Conservation (phyloP, 371 early-diverging fungal species). For the Mucor indicus region DNA sequence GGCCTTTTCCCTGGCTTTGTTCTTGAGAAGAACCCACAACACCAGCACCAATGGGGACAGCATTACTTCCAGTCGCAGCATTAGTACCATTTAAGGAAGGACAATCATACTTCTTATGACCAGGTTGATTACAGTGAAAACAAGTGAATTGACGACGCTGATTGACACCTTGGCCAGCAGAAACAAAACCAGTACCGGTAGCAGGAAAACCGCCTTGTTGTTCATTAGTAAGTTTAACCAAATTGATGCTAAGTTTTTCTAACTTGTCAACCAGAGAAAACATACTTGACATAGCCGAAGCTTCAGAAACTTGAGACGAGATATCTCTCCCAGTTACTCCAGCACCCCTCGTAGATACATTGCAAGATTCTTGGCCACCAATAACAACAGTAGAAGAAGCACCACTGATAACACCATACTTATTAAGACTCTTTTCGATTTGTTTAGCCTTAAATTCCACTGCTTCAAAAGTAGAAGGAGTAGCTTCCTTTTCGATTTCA, state of each 20-base stretch:
- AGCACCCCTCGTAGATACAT: no score
- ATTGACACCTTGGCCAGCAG: no score
- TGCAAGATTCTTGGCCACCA: neutral
- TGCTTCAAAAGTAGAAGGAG: neutral
- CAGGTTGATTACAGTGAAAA: neutral
- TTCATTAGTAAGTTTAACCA: no score
- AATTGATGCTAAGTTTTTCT: slow-evolving; percentile 8
- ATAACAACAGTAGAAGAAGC: neutral
- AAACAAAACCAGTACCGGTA: no score
- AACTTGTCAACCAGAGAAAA: neutral
- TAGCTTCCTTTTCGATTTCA: slow-evolving; percentile 7
- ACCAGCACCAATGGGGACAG: neutral
- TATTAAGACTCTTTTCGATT: neutral
- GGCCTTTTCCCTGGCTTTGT: slow-evolving; percentile 10
- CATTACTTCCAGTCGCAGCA: neutral
- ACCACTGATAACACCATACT: neutral
- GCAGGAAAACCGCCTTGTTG: no score
- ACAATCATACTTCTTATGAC: neutral
- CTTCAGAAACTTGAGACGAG: neutral
- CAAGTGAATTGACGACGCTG: neutral
- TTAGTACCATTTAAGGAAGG: neutral
- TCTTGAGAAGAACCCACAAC: no score
- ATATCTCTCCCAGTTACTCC: no score
- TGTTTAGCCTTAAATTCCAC: neutral
- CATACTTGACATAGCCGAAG: slow-evolving; percentile 1